phyloP scores from a whole-genome alignment of 345 rosid species.

The Mangifera indica region DNA sequence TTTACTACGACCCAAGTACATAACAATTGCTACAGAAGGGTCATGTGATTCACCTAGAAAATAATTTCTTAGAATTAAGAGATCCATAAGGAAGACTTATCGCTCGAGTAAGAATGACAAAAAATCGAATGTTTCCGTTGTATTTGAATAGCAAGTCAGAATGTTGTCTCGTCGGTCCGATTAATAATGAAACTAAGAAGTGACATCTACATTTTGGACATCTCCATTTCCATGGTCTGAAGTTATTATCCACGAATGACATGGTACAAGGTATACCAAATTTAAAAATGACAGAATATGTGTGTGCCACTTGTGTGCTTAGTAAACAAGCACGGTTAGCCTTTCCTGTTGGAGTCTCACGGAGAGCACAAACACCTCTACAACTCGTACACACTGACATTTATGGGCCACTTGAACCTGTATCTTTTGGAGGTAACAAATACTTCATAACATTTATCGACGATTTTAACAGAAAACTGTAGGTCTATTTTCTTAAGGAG shows the following conservation, averaged over 20 bases:
- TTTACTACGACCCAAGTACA: too few species aligned
- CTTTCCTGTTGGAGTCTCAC: neutral
- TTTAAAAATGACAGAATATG: too few species aligned
- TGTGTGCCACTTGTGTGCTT: neutral
- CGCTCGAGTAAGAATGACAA: neutral
- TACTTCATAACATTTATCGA: neutral
- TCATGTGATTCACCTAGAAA: neutral
- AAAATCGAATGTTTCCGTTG: neutral
- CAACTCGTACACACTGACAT: neutral
- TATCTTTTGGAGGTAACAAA: neutral
- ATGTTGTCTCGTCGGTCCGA: neutral
- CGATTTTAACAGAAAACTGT: neutral
- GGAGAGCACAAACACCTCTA: neutral
- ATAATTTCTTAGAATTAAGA: neutral
- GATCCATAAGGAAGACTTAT: neutral
- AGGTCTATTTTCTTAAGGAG: constrained; percentile 3
- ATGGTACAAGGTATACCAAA: neutral
- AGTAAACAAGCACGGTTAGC: neutral
- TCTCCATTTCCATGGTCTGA: too few species aligned
- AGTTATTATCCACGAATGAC: neutral
- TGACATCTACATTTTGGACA: neutral
- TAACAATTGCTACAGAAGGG: too few species aligned
- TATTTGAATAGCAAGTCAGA: neutral
- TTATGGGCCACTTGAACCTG: too few species aligned
- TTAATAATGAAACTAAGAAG: neutral